Evolutionary conservation across 2,329 filamentous ascomycete species (phyloP).

Genomic region (Graphium sp.): DNA sequence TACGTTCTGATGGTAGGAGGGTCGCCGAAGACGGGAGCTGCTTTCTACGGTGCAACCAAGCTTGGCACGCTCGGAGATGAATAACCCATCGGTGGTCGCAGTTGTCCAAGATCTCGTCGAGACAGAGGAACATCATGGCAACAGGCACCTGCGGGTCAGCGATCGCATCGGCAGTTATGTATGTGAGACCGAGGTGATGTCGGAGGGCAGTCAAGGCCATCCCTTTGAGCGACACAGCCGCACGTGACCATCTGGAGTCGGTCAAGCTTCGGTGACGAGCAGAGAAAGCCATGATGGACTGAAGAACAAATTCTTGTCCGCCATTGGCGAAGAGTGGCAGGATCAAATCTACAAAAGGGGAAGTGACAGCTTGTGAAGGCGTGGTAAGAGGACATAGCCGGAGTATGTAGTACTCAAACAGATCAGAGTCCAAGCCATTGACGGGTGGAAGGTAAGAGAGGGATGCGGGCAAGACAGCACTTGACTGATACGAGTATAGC

Average conservation of each 20-base stretch:
- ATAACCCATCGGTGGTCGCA: conserved; percentile 20
- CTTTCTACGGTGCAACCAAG: conserved; percentile 22
- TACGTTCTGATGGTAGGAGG: conserved; percentile 3
- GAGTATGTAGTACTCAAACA: conserved; percentile 4
- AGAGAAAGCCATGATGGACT: conserved; percentile 4
- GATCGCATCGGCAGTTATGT: background rate
- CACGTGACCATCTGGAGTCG: background rate
- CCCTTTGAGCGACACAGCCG: conserved; percentile 2
- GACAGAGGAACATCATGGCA: conserved; percentile 3
- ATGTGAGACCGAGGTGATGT: background rate
- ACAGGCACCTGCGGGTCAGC: conserved; percentile 2
- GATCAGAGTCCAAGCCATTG: conserved; percentile 2
- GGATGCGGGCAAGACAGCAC: background rate
- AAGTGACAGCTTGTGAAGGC: background rate
- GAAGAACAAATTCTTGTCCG: conserved; percentile 1
- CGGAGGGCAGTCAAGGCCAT: conserved; percentile 2
- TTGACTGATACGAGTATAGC: background rate
- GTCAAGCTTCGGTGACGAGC: conserved; percentile 4
- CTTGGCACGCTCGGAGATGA: conserved; percentile 26
- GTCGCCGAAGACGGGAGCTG: conserved; percentile 5
- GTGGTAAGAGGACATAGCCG: conserved; percentile 4
- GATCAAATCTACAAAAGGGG: conserved; percentile 4
- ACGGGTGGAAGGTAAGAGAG: conserved; percentile 1
- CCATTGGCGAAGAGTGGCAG: conserved; percentile 3
- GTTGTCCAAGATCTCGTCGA: conserved; percentile 2